phyloP scores from a whole-genome alignment of 495 filamentous ascomycete species.

The Aspergillus carlsbadensis region DNA sequence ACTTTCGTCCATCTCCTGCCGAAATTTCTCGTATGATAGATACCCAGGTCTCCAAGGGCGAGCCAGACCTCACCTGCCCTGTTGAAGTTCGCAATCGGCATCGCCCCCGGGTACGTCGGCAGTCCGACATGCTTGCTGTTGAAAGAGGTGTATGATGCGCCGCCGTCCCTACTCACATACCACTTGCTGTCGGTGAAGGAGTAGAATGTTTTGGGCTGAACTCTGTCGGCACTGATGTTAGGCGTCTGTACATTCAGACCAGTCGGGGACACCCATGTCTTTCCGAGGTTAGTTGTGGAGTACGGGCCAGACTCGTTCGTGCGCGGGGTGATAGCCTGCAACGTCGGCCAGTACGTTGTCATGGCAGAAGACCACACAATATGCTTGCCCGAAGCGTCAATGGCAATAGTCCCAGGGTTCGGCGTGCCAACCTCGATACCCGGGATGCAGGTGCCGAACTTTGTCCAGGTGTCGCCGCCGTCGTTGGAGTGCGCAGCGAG shows the following conservation, averaged over 20 bases:
- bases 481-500: slow-evolving; percentile 52
- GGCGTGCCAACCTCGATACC: slow-evolving; percentile 10
- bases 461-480: slow-evolving; percentile 11
- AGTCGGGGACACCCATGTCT: slow-evolving; percentile 17
- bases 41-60: slow-evolving; percentile 10
- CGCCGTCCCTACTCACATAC: slow-evolving; percentile 18
- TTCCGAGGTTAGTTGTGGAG: slow-evolving; percentile 10
- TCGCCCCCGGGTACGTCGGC: slow-evolving; percentile 9
- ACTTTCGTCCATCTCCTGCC: slow-evolving; percentile 9
- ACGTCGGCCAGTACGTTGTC: slow-evolving; percentile 49
- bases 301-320: slow-evolving; percentile 23
- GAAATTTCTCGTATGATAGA: slow-evolving; percentile 19
- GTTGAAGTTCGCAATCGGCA: slow-evolving; percentile 17
- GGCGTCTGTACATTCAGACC: slow-evolving; percentile 16
- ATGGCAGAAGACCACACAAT: slow-evolving; percentile 33
- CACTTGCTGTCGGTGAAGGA: slow-evolving; percentile 12
- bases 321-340: slow-evolving; percentile 18
- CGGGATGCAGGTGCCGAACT: slow-evolving; percentile 16
- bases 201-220: slow-evolving; percentile 19
- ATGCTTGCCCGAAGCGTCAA: slow-evolving; percentile 19
- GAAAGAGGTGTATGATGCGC: slow-evolving; percentile 10
- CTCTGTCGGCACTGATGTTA: slow-evolving; percentile 17
- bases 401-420: slow-evolving; percentile 16
- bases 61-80: slow-evolving; percentile 20
- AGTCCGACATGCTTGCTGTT: slow-evolving; percentile 14